These are phyloP conservation scores for Candida ascalaphidarum DNA, from an alignment of 805 yeast species.

Conservation along the genomic window DNA sequence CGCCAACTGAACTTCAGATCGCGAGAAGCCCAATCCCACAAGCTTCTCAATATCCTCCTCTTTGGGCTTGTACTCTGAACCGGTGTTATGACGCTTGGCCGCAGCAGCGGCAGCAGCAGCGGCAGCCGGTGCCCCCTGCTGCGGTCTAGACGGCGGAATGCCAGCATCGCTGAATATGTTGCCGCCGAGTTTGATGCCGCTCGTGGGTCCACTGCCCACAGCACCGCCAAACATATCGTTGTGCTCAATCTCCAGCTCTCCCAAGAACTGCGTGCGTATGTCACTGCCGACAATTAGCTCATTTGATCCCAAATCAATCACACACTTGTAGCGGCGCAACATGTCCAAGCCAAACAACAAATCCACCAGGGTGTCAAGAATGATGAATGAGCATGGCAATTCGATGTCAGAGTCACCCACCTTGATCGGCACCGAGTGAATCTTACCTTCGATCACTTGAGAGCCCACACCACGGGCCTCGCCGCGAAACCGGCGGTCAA, in stretches of 20 bases:
- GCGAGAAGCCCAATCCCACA: conserved; percentile 62
- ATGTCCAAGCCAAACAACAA: conserved; percentile 82
- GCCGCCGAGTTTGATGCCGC: conserved; percentile 22
- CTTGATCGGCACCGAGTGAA: conserved; percentile 81
- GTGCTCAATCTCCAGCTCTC: conserved; percentile 58
- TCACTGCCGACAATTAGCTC: conserved; percentile 60
- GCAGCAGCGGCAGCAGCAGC: conserved; percentile 4
- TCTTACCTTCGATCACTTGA: conserved; percentile 67
- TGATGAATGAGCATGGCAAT: conserved; percentile 31
- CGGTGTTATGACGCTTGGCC: conserved; percentile 4
- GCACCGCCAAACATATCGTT: conserved; percentile 6
- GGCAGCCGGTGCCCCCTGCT: neutral
- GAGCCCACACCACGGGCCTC: conserved; percentile 89
- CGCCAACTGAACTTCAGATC: conserved; percentile 56
- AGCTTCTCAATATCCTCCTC: conserved; percentile 27
- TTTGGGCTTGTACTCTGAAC: conserved; percentile 2
- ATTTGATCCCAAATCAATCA: conserved; percentile 63
- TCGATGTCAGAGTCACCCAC: conserved; percentile 46
- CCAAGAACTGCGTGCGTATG: conserved; percentile 61
- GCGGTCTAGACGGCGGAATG: conserved; percentile 1
- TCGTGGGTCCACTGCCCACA: conserved; percentile 2
- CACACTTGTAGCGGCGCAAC: conserved; percentile 82
- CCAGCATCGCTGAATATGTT: conserved; percentile 16
- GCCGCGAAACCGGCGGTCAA: conserved; percentile 75
- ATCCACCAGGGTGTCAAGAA: conserved; percentile 62